Evolutionary conservation across 352 stramenopile genomes (phyloP), one percentile per base, ranked within the genome.

Genomic region (Globisporangium yorkense): DNA sequence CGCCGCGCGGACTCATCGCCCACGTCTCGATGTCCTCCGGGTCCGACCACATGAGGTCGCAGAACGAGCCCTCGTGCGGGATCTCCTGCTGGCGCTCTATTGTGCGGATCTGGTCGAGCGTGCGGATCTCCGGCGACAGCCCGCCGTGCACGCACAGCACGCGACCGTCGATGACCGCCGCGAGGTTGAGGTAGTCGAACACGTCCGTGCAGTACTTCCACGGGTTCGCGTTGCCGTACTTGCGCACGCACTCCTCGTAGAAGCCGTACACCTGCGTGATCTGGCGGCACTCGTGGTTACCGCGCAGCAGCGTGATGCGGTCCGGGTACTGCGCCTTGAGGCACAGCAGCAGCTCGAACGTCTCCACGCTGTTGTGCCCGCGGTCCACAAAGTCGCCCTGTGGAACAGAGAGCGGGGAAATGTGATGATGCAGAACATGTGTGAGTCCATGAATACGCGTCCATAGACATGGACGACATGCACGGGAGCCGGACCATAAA

Each of bases 11-110:
- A 62, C 81, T 94, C 74, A 96, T 91, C 15, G 83, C 86, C 88
- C 87, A 95, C 57, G 79, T 88, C 60, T 95, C 88, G 63, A 93
- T 97, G 55, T 98, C 93, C 67, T 98, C 94, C 0, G 97, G 97
- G 69, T 99, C 97, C 20, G 93, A 97, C 97, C 97, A 99, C 71
- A 99, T 97, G 65, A 99, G 86, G 80, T 99, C 96, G 63, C 92
- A 98, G 72, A 99, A 98, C 12, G 96, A 92, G 55, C 96, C 96
- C 69, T 96, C 88, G 61, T 98, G 93, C 4, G 94, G 92, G 56
- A 98, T 96, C 82, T 98, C 95, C 70, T 97, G 91, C 73, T 98
- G 91, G 20, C 96, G 82, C 77, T 98, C 91, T 75, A 99, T 98
- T 64, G 87, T 96, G 50, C 94, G 82, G 62, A 99, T 97, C 77